phyloP scores from a whole-genome alignment of 2,329 filamentous ascomycete species.

The Pseudocercospora macadamiae region DNA sequence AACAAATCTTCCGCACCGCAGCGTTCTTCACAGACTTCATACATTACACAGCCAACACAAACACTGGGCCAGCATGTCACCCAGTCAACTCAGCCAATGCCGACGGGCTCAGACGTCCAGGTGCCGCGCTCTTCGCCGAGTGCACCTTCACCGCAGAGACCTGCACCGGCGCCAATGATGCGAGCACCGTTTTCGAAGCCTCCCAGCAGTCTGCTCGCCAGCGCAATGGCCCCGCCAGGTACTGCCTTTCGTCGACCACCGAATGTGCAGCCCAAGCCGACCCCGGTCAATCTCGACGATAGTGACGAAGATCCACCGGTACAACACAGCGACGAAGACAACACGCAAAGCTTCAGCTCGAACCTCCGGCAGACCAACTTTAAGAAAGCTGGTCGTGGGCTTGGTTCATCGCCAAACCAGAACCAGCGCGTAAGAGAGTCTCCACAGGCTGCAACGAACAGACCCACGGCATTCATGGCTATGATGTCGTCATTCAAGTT shows the following conservation, averaged over 20 bases:
- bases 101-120: conserved; percentile 60
- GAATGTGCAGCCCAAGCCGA: conserved; percentile 28
- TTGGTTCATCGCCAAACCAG: conserved; percentile 37
- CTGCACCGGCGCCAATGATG: conserved; percentile 27
- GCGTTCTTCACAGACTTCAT: conserved; percentile 24
- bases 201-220: conserved; percentile 53
- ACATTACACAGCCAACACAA: conserved; percentile 56
- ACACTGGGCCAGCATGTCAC: conserved; percentile 39
- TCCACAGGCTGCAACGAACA: conserved; percentile 19
- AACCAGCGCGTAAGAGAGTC: conserved; percentile 32
- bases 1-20: conserved; percentile 13
- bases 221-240: conserved; percentile 73
- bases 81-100: conserved; percentile 53
- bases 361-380: conserved; percentile 66
- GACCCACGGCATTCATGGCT: conserved; percentile 13
- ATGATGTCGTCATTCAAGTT: conserved; percentile 16
- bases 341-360: conserved; percentile 47
- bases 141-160: conserved; percentile 44
- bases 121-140: conserved; percentile 81
- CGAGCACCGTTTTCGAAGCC: conserved; percentile 30
- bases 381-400: conserved; percentile 44
- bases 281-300: conserved; percentile 28
- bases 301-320: conserved; percentile 53
- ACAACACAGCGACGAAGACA: conserved; percentile 35
- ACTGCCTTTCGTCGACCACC: conserved; percentile 64